These are phyloP conservation scores for Graphilbum ipis-grandicollis DNA, from an alignment of 2,329 filamentous ascomycete species.

Conservation along the genomic window DNA sequence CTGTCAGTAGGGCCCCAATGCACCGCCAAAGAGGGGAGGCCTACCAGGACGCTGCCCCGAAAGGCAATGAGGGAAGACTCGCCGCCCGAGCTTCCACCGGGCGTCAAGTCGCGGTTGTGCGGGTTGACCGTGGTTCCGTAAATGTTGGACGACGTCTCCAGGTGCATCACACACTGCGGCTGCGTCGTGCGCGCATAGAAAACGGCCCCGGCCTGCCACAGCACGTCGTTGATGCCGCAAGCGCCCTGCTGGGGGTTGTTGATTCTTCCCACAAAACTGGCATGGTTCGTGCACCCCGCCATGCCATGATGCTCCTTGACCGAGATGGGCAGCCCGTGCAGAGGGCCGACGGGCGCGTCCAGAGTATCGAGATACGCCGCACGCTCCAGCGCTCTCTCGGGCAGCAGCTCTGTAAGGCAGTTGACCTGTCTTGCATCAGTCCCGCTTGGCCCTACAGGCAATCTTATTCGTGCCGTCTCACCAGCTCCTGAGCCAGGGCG, in stretches of 20 bases:
- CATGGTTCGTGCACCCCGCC: slow-evolving; percentile 3
- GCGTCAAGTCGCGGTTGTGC: slow-evolving; percentile 15
- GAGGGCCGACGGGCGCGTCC: slow-evolving; percentile 15
- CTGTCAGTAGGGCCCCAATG: no score
- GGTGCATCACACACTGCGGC: slow-evolving; percentile 12
- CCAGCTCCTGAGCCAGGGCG: background rate
- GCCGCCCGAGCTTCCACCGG: slow-evolving; percentile 20
- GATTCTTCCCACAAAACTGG: slow-evolving; percentile 20
- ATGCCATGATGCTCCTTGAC: slow-evolving; percentile 30
- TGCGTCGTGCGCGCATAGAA: slow-evolving; percentile 15
- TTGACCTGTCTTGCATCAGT: background rate
- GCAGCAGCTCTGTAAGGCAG: background rate
- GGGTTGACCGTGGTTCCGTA: slow-evolving; percentile 19
- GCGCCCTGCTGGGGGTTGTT: slow-evolving; percentile 9
- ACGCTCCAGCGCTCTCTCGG: background rate
- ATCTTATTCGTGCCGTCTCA: background rate
- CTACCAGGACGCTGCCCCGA: slow-evolving; percentile 1
- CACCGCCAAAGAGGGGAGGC: no score
- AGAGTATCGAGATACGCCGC: background rate
- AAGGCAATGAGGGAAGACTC: slow-evolving; percentile 18
- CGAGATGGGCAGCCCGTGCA: slow-evolving; percentile 28
- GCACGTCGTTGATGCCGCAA: slow-evolving; percentile 13
- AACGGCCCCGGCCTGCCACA: slow-evolving; percentile 14
- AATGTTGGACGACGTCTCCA: slow-evolving; percentile 19
- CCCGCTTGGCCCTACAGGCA: background rate